phyloP scores from a whole-genome alignment of 169 alveolate genomes.

The Cryptosporidium felis region DNA sequence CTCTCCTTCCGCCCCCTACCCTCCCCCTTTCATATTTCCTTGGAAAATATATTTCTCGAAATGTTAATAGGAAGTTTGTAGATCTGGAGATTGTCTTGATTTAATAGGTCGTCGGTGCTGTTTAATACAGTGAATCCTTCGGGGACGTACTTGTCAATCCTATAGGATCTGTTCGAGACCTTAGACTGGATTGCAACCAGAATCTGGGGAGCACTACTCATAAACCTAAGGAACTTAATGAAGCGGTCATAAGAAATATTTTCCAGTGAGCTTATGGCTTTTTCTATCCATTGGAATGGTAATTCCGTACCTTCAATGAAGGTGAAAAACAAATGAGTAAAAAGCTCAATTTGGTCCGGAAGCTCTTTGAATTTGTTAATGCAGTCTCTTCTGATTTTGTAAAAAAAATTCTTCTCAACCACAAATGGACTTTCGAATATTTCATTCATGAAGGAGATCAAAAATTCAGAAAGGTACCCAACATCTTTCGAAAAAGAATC shows the following conservation, averaged over 20 bases:
- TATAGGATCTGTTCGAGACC: neutral
- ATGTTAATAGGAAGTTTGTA: conserved; percentile 33
- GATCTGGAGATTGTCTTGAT: conserved; percentile 28
- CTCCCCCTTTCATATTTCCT: conserved; percentile 5
- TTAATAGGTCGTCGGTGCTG: conserved; percentile 18
- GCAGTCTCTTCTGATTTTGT: conserved; percentile 15
- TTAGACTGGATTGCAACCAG: conserved; percentile 42
- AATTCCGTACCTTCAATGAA: conserved; percentile 26
- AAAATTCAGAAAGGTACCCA: conserved; percentile 4
- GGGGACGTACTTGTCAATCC: conserved; percentile 41
- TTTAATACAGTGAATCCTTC: conserved; percentile 16
- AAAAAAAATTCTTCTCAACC: conserved; percentile 13
- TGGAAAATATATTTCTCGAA: conserved; percentile 12
- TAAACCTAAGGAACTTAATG: neutral
- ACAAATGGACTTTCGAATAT: conserved; percentile 21
- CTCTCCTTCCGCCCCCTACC: too few species aligned
- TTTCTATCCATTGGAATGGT: conserved; percentile 49
- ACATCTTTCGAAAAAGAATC: conserved; percentile 42
- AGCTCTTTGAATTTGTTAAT: conserved; percentile 18
- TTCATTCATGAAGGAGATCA: neutral
- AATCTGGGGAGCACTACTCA: conserved; percentile 29
- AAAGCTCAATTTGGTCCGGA: conserved; percentile 19
- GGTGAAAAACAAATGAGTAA: conserved; percentile 2
- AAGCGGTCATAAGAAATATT: conserved; percentile 1
- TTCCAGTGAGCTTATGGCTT: conserved; percentile 27